These are phyloP conservation scores for Penicillium atrosanguineum DNA, from an alignment of 495 filamentous ascomycete genomes.

Conservation along the genomic window DNA sequence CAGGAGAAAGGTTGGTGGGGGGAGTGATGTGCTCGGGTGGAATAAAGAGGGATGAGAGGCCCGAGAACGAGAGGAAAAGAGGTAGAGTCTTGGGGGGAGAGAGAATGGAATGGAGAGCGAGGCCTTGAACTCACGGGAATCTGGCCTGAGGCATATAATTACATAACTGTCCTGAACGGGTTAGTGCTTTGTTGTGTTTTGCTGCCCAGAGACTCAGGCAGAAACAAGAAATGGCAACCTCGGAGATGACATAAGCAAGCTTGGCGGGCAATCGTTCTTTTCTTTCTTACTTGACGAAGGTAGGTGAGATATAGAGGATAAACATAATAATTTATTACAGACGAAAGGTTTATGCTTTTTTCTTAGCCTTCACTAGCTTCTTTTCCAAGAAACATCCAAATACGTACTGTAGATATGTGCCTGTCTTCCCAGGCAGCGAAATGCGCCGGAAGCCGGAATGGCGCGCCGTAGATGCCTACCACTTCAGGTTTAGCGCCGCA, in stretches of 20 bases:
- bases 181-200: background rate
- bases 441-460: slow-evolving; percentile 28
- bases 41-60: slow-evolving; percentile 9
- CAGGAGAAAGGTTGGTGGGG: background rate
- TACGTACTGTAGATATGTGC: background rate
- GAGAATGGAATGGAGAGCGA: slow-evolving; percentile 44
- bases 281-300: background rate
- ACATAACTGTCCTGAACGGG: slow-evolving; percentile 5
- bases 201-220: slow-evolving; percentile 14
- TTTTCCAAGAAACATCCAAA: too few relatives aligned
- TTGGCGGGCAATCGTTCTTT: background rate
- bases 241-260: background rate
- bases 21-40: slow-evolving; percentile 1
- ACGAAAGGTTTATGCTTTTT: too few relatives aligned
- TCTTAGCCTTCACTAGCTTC: too few relatives aligned
- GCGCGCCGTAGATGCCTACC: slow-evolving; percentile 23
- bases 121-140: slow-evolving; percentile 25
- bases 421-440: slow-evolving; percentile 6
- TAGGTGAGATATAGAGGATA: too few relatives aligned
- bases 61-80: slow-evolving; percentile 22
- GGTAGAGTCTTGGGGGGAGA: slow-evolving; percentile 21
- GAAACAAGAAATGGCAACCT: background rate
- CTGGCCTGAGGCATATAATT: slow-evolving; percentile 35
- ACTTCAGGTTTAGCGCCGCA: slow-evolving; percentile 35
- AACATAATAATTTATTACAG: too few relatives aligned